Evolutionary conservation across 1,139 yeast species (phyloP).

Genomic region (Saccharomyces hybrid): DNA sequence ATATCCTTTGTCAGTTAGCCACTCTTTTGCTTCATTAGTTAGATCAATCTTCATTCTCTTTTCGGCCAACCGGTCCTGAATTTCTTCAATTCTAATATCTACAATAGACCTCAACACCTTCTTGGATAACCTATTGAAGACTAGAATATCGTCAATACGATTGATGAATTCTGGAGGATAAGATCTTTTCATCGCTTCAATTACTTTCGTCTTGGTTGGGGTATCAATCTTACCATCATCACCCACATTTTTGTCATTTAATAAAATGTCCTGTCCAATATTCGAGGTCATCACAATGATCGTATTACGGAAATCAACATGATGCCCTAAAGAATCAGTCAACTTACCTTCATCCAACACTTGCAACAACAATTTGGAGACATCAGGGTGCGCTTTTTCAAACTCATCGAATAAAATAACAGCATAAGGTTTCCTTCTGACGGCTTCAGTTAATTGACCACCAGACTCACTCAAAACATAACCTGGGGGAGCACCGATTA

Average conservation of each 20-base stretch:
- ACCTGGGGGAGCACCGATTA: constrained; percentile 97
- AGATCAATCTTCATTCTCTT: constrained; percentile 65
- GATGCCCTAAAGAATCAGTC: constrained; percentile 91
- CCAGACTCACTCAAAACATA: constrained; percentile 89
- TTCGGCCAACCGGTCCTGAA: constrained; percentile 68
- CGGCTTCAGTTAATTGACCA: constrained; percentile 94
- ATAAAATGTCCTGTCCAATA: constrained; percentile 83
- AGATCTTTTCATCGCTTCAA: constrained; percentile 56
- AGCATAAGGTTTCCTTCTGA: constrained; percentile 87
- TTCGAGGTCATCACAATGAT: constrained; percentile 96
- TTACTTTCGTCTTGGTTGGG: constrained; percentile 47
- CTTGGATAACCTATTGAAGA: constrained; percentile 82
- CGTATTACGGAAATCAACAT: constrained; percentile 87
- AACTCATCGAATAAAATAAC: constrained; percentile 91
- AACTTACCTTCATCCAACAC: constrained; percentile 91
- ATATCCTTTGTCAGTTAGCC: constrained; percentile 80
- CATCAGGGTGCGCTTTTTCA: constrained; percentile 94
- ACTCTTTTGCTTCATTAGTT: constrained; percentile 55
- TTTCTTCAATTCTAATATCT: constrained; percentile 72
- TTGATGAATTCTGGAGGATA: constrained; percentile 95
- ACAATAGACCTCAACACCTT: constrained; percentile 67
- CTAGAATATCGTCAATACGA: constrained; percentile 82
- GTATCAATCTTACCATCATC: constrained; percentile 44
- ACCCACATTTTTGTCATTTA: constrained; percentile 51
- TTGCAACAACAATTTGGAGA: constrained; percentile 78